Evolutionary conservation across 805 yeast species (phyloP), one percentile per base, ranked within the genome.

Genomic region (Suhomyces canberraensis): DNA sequence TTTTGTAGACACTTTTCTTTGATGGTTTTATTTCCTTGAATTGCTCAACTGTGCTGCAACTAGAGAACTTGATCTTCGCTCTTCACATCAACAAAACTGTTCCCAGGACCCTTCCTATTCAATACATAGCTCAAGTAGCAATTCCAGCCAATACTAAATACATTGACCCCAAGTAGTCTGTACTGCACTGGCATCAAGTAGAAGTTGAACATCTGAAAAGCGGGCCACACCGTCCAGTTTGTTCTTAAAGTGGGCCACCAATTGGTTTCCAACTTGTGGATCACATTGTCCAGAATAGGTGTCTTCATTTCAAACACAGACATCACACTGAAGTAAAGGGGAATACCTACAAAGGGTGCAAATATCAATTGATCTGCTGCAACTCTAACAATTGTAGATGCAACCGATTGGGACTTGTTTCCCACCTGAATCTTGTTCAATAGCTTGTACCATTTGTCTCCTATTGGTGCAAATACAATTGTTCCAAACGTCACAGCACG

Each of bases 161-260:
- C 40, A 51, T 87, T 87, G 20, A 84, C 95, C 8, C 79, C 67
- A 31, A 85, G 50, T 31, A 90, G 58, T 25, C 95, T 73, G 48
- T 75, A 76, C 29, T 79, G 79, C 6, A 79, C 74, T 0, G 97
- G 97, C 2, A 88, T 74, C 6, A 85, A 50, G 31, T 79, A 72
- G 52, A 91, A 87, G 61, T 91, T 93, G 43, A 81, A 45, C 37
- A 79, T 51, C 61, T 93, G 98, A 44, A 93, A 84, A 0, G 77
- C 60, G 0, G 98, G 98, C 98, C 98, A 93, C 9, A 91, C 83
- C 35, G 70, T 53, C 90, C 95, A 88, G 57, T 89, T 90, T 13
- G 84, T 71, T 22, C 67, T 56, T 28, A 90, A 60, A 0, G 96
- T 89, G 3, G 73, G 70, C 80, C 79, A 63, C 76, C 78, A 78